A percentile compares a stretch with the other conserved stretches of the same genome.
Evolutionary conservation across 768 basidiomycete genomes (phyloP).

Genomic region (Cubamyces sp.): DNA sequence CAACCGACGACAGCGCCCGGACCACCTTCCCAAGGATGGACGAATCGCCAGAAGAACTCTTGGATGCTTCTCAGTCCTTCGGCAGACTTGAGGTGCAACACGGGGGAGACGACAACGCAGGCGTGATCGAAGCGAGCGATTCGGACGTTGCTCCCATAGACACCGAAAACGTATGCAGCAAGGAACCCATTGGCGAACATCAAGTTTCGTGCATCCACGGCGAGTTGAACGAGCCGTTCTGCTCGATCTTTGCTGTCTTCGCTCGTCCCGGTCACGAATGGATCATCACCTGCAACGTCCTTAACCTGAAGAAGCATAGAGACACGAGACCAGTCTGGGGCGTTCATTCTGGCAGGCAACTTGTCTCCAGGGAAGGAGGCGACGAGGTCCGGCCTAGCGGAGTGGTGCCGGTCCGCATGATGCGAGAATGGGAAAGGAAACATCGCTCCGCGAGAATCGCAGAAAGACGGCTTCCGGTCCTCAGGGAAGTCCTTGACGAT

Average conservation of each 20-base stretch:
- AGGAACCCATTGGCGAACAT: conserved; percentile 12
- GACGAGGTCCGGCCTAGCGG: not conserved
- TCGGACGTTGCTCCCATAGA: conserved; percentile 10
- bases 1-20: conserved; percentile 7
- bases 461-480: conserved; percentile 6
- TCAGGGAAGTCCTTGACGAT: conserved; percentile 5
- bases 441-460: conserved; percentile 8
- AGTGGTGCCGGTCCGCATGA: conserved; percentile 3
- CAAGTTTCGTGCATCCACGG: conserved; percentile 10
- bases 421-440: conserved; percentile 18
- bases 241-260: not conserved
- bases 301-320: conserved; percentile 11
- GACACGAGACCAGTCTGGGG: conserved; percentile 1
- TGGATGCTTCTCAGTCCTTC: not conserved
- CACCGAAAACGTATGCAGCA: conserved; percentile 10
- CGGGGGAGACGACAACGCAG: conserved; percentile 8
- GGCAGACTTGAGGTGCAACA: not conserved
- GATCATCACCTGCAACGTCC: not conserved
- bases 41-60: conserved; percentile 24
- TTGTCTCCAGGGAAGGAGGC: conserved; percentile 3
- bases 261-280: not conserved
- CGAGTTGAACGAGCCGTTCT: not conserved
- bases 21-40: conserved; percentile 12
- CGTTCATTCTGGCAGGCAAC: not conserved
- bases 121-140: conserved; percentile 22